Base-by-base conservation (phyloP, 2,329 filamentous ascomycete genomes). In the Periconia sp. region DNA sequence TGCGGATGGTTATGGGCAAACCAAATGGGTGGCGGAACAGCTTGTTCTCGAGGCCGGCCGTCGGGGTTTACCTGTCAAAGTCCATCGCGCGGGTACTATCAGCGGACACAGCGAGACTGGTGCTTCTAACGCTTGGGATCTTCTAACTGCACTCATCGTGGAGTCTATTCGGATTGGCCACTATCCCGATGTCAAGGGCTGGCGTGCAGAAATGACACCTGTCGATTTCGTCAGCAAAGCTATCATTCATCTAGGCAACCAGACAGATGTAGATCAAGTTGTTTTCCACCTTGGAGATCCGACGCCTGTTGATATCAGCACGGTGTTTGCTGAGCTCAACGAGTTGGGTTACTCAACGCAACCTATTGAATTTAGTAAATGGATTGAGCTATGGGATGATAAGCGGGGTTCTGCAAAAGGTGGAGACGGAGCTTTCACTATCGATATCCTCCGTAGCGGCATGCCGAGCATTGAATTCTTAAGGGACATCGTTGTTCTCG, bases 181-280 rank as follows among this genome's bases (percentile, higher is more conserved):
- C 60, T 83, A 83, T 1, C 89, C 90, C 0, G 81, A 89, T 49
- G 85, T 92, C 3, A 81, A 87, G 47, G 85, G 85, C 41, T 93
- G 90, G 90, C 84, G 86, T 47, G 83, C 88, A 1, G 90, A 93
- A 74, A 92, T 92, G 89, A 92, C 90, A 0, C 89, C 90, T 0
- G 90, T 91, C 14, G 89, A 93, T 72, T 92, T 90, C 64, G 88
- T 92, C 54, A 89, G 86, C 74, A 85, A 85, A 58, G 85, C 88
- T 3, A 90, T 93, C 59, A 77, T 89, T 20, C 84, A 88, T 17
- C 81, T 92, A 18, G 82, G 86, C 41, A 85, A 87, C 60, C 81
- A 90, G 54, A 81, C 76, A 0, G 79, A 86, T 35, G 78, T 80
- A 1, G 79, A 85, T 10, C 87, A 90, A 63, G 79, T 80, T 0